Base-by-base conservation (phyloP, 2,329 filamentous ascomycete species). In the Neopestalotiopsis rosae region DNA sequence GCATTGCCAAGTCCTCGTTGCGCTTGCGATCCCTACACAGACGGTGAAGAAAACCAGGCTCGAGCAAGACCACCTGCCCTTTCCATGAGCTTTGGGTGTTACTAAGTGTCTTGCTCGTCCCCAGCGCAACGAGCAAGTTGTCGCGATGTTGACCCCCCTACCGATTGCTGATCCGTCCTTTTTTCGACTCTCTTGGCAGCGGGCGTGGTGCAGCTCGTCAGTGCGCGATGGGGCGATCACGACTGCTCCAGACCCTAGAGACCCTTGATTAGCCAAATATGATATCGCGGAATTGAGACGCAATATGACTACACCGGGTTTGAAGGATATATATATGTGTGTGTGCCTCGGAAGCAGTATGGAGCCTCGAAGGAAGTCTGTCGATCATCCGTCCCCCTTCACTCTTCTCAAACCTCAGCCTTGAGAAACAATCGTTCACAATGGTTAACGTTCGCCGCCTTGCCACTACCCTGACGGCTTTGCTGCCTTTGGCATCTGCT, bases 401-500 rank as follows among this genome's bases (percentile, higher is more conserved):
- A 24, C 28, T 17, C 30, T 13, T 66, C 12, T 32, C n/a, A 34
- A 24, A 32, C 17, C 34, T 38, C 20, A 24, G 13, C 62, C 59
- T 62, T 20, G 59, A 40, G 17, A 65, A 45, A 38, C 34, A 38
- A 14, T 17, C 24, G n/a, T 59, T 49, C 59, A 72, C 30, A 61
- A 78, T 78, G 76, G 70, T 71, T 61, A 77, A 73, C 68, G 65
- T 78, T 67, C 73, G 75, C 68, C 75, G 67, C 20, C 70, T 78
- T 63, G 75, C 73, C 69, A 72, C 77, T 59, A 72, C 77, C 69
- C 67, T 77, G 67, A 75, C 75, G 73, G 75, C 76, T 69, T 66
- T 78, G 68, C 75, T 78, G 71, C 76, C 76, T 42, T 68, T 72
- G 45, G 71, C 70, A 14, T 69, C 77, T 52, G 76, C 76, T 61